phyloP scores from a whole-genome alignment of 1,284 basidiomycete genomes.

The Leccinum griseonigrum region DNA sequence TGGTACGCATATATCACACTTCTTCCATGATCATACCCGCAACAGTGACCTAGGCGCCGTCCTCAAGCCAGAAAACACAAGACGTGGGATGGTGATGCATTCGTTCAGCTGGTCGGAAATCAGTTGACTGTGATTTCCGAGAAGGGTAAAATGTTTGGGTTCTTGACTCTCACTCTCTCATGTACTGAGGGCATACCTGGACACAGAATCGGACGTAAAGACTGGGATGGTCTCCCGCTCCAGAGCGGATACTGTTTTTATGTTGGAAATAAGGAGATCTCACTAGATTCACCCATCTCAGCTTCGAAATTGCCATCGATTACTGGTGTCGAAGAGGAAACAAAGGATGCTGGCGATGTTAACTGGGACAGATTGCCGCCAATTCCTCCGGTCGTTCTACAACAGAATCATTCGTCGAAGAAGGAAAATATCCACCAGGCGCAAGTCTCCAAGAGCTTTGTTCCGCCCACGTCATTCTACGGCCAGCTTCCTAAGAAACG shows the following conservation, averaged over 20 bases:
- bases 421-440: conserved; percentile 28
- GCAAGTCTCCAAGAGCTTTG: conserved; percentile 37
- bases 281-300: conserved; percentile 52
- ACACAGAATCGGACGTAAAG: conserved; percentile 58
- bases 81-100: conserved; percentile 85
- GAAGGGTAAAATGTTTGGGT: conserved; percentile 58
- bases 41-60: conserved; percentile 56
- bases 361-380: conserved; percentile 2
- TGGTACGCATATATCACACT: conserved; percentile 44
- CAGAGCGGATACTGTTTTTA: conserved; percentile 46
- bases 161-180: conserved; percentile 3
- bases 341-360: conserved; percentile 16
- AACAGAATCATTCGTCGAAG: conserved; percentile 11
- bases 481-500: conserved; percentile 44
- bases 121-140: conserved; percentile 66
- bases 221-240: conserved; percentile 59
- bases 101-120: conserved; percentile 48
- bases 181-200: conserved; percentile 10
- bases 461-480: conserved; percentile 65
- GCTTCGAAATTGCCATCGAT: conserved; percentile 50
- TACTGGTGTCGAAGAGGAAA: conserved; percentile 35
- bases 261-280: conserved; percentile 61
- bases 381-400: neutral
- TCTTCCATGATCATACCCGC: conserved; percentile 1
- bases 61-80: conserved; percentile 80